Evolutionary conservation across 805 yeast species (phyloP).

Genomic region (Candida tibetensis): DNA sequence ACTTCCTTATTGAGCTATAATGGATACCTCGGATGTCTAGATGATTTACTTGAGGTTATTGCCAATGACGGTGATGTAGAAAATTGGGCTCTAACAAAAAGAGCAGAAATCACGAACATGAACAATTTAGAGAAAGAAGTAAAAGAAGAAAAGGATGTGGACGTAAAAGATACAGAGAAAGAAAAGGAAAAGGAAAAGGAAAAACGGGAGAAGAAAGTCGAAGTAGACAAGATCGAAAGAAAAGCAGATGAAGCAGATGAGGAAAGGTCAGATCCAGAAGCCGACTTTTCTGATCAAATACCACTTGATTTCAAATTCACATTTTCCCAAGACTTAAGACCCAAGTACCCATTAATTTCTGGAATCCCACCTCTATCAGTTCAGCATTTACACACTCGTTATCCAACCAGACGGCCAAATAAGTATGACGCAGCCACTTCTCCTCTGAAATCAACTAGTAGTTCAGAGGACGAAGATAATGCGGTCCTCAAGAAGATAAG

Average conservation of each 20-base stretch:
- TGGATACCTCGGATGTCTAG: constrained; percentile 62
- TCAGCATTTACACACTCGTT: constrained; percentile 17
- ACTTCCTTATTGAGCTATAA: constrained; percentile 45
- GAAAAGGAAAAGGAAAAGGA: constrained; percentile 1
- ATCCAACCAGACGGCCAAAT: constrained; percentile 7
- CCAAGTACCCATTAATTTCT: constrained; percentile 29
- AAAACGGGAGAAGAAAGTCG: background rate
- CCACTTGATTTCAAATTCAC: constrained; percentile 33
- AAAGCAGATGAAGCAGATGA: background rate
- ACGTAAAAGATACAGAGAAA: background rate
- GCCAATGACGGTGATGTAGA: constrained; percentile 45
- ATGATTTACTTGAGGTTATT: constrained; percentile 49
- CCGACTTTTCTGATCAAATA: constrained; percentile 8
- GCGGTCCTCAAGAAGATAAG: constrained; percentile 4
- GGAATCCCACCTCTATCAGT: constrained; percentile 40
- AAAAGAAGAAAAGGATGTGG: background rate
- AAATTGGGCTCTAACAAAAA: constrained; percentile 50
- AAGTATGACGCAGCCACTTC: background rate
- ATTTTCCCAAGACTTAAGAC: constrained; percentile 25
- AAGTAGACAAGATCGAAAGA: background rate
- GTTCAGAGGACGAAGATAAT: constrained; percentile 9
- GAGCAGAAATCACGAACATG: constrained; percentile 36
- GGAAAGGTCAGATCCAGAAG: constrained; percentile 2
- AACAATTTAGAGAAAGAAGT: constrained; percentile 2
- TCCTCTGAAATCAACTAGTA: constrained; percentile 6